Base-by-base conservation (phyloP, 352 stramenopile genomes). In the Thalassiosira exigua region DNA sequence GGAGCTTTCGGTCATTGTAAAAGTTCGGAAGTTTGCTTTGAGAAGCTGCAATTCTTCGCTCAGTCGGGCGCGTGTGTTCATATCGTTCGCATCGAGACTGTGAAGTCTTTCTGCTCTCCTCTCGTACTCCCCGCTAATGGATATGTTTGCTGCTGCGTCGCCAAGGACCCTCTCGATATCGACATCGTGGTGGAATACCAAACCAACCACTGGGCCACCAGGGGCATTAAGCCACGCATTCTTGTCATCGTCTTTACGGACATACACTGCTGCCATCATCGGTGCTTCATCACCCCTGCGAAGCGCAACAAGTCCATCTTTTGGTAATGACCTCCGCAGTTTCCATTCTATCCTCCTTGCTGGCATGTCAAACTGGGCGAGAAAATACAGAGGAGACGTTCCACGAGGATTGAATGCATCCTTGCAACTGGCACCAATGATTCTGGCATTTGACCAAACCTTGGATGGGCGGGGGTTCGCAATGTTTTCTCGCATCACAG, bases 1-100 rank as follows among this genome's bases (percentile, higher is more conserved):
- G n/a, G 80, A 87, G 39, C 64, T 51, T 77, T 87, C 80, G 17
- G 81, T 65, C 53, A 87, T 53, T 12, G 62, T 68, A 52, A 82
- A 87, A 4, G 44, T 65, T 24, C 62, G 62, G 56, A 85, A 71
- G 17, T n/a, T 44, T 42, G 14, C 21, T 30, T 72, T 64, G 7
- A 66, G 48, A 39, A 52, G 29, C 21, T 41, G n/a, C 3, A 61
- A 27, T 41, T 51, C 9, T 52, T 59, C 5, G n/a, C 39, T 66
- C 7, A 14, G 7, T 44, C 14, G 36, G 36, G 14, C 14, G 36
- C 36, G 36, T 44, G 7, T 44, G 36, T 7, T 14, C 7, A 14
- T 44, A 14, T 44, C 36, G 14, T 44, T 44, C 7, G 36, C 7
- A 44, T 14, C 36, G 7, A 44, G 14, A 14, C 36, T 44, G 14